Base-by-base conservation (phyloP, 345 rosid species). In the Acer saccharum region DNA sequence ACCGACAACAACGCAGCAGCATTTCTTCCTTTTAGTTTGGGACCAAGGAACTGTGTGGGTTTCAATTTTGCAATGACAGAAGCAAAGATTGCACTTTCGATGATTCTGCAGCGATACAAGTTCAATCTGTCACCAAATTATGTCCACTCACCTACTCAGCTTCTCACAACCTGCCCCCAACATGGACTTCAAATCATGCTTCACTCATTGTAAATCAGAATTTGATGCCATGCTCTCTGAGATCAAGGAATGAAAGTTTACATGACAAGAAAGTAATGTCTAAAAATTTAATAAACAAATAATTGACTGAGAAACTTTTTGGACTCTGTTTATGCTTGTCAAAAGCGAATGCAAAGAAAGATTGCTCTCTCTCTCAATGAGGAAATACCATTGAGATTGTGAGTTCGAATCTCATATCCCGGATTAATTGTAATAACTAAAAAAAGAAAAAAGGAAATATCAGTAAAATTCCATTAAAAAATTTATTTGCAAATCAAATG, bases 81-180 rank as follows among this genome's bases (percentile, higher is more conserved):
- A 72, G 65, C 74, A 3, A 86, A 86, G 81, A 74, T 81, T 55
- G 79, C 81, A 2, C 78, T 84, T 14, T 77, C 84, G 0, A 84
- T 88, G 86, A 84, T 88, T 23, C 84, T 86, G 4, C 83, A 82
- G 12, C 74, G 64, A 3, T 84, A 82, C 71, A 66, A 52, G 16
- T 78, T 88, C 79, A 75, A 65, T 11, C 72, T 85, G n/a, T 85
- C 88, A 2, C 77, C 87, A 9, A 43, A 29, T 10, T 88, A 80
- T 66, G 80, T 80, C 27, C 86, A 85, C 72, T 78, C 79, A 13
- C 86, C 83, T 2, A 1, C 25, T 7, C 52, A 12, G 39, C 3
- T 43, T 25, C 58, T 85, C 21, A 65, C 65, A 16, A 20, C 70
- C 16, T 3, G 65, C 65, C 86, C 85, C 2, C 76, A 77, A 17